Evolutionary conservation across 768 basidiomycete species (phyloP).

Genomic region (Dictyophora rubrovolvata): DNA sequence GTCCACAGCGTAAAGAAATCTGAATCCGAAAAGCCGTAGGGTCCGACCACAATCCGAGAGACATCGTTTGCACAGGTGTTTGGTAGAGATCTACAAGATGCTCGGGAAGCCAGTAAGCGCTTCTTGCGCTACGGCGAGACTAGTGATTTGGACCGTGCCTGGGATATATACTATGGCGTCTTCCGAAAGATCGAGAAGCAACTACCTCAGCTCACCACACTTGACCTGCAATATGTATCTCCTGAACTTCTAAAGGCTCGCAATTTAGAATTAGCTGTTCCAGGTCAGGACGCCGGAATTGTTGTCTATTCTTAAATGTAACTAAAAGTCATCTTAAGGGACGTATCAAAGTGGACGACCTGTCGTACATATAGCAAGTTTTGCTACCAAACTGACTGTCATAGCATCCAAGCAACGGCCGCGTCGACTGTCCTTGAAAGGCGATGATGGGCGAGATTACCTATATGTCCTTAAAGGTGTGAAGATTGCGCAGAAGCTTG

Average conservation of each 20-base stretch:
- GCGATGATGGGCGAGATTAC: slow-evolving; percentile 89
- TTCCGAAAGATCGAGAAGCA: slow-evolving; percentile 97
- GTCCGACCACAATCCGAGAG: slow-evolving; percentile 88
- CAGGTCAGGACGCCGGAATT: slow-evolving; percentile 41
- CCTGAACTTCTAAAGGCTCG: slow-evolving; percentile 82
- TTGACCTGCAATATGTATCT: slow-evolving; percentile 96
- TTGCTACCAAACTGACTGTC: slow-evolving; percentile 82
- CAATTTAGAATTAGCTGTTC: slow-evolving; percentile 90
- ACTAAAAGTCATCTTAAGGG: slow-evolving; percentile 32
- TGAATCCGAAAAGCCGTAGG: slow-evolving; percentile 35
- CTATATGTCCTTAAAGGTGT: slow-evolving; percentile 85
- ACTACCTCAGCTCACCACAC: slow-evolving; percentile 72
- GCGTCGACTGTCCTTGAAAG: slow-evolving; percentile 74
- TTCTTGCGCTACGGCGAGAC: slow-evolving; percentile 82
- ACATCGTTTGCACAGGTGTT: slow-evolving; percentile 92
- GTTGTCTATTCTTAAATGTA: background rate
- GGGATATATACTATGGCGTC: slow-evolving; percentile 97
- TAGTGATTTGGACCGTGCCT: slow-evolving; percentile 88
- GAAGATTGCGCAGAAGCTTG: slow-evolving; percentile 1
- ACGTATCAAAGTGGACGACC: slow-evolving; percentile 87
- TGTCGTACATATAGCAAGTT: slow-evolving; percentile 72
- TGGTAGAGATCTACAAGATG: slow-evolving; percentile 84
- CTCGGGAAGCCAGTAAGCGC: slow-evolving; percentile 80
- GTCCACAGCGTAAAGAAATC: background rate
- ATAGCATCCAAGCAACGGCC: slow-evolving; percentile 97